Base-by-base conservation (phyloP, 2,329 filamentous ascomycete genomes). In the Chalaropsis ovoidea region DNA sequence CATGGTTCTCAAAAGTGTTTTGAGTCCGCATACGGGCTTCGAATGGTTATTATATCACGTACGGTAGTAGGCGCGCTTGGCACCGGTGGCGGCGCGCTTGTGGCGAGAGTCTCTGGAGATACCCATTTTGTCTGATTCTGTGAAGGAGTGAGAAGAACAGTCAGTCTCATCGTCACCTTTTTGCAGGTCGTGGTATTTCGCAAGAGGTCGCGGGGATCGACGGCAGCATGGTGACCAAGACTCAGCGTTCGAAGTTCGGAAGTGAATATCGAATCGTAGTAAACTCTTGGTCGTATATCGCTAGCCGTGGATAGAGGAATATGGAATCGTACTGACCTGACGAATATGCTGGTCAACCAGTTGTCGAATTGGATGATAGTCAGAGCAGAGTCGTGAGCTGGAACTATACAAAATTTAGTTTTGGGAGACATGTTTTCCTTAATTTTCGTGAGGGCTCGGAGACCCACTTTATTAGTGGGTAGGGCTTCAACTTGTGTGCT, bases 101-200 rank as follows among this genome's bases (percentile, higher is more conserved):
- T 99, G 94, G 84, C 94, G 91, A 80, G 91, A 96, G 84, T 97
- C 93, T 84, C 94, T 90, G 82, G 93, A 96, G 84, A 99, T 97
- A 99, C 94, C 89, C 89, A 93, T 93, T 83, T 87, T 89, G 88
- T 86, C 86, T 81, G 82, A 83, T 82, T 83, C 83, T 87, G 78
- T 71, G 74, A 71, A 66, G 8, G 15, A 65, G 68, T 67, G 72
- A 68, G 69, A 67, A 61, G 70, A 10, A 75, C 11, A 67, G 63
- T 67, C 45, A 67, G 63, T 61, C 58, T 63, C 27, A 54, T 63
- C 41, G 60, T 62, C 61, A 64, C 39, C 41, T 47, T 62, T 24
- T n/a, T 49, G 19, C 47, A 43, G 45, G 27, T 45, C 43, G 15
- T 19, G 3, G 17, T 10, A 22, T n/a, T 58, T 19, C 31, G 31